Evolutionary conservation across 2,329 filamentous ascomycete genomes (phyloP), one percentile per base, ranked within the genome.

Genomic region (Fusarium sp.): DNA sequence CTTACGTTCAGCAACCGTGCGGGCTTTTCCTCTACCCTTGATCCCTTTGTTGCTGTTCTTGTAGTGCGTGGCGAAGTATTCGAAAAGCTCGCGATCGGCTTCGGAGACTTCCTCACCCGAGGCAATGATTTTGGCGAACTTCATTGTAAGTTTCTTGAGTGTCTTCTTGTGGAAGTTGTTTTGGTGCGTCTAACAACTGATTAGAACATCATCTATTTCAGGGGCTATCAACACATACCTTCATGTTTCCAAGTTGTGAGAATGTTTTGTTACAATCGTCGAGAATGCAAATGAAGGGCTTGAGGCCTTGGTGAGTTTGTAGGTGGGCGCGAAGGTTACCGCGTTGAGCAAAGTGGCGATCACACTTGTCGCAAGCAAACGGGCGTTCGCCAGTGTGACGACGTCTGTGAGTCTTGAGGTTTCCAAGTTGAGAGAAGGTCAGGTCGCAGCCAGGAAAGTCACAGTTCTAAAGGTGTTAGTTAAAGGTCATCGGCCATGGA

Each of bases 41-140:
- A 98, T 98, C 3, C 96, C 96, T 82, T 97, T 97, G 88, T 98
- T 98, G 84, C 93, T 95, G 84, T 98, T 97, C 86, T 97, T 97
- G 88, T 97, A 98, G n/a, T 97, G 87, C 2, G 88, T 88, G 8
- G 91, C 89, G 80, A 98, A 96, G 83, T 97, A 97, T 75, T 93
- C 89, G 86, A 93, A 94, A 57, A 98, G 86, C 67, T 94, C 92
- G 69, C 89, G 91, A 77, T 98, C 94, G 9, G 84, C 82, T 42
- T 91, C 87, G 0, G 88, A 85, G n/a, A 95, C 75, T 18, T 80
- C 72, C 16, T 79, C 89, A 9, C 86, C 84, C 42, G 92, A 89
- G n/a, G 86, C 86, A 60, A 91, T 88, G 19, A 77, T 68, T 40
- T 80, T 86, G 21, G 91, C 89, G 79, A 97, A 96, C 79, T 92